phyloP scores from a whole-genome alignment of 1,139 yeast species.

The Yamadazyma mexicana region DNA sequence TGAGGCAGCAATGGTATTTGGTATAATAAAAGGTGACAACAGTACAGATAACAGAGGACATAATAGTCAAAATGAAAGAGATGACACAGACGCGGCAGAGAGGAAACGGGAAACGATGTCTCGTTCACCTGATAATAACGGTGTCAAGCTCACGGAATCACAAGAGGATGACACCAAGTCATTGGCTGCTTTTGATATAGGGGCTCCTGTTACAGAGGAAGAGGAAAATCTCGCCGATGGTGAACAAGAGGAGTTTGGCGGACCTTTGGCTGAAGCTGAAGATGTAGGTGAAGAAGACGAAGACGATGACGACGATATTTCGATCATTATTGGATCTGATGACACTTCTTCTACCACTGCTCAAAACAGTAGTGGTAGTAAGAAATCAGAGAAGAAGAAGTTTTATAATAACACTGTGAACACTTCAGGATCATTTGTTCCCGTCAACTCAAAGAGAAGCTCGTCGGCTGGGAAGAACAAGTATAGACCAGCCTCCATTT shows the following conservation, averaged over 20 bases:
- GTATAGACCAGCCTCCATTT: slow-evolving; percentile 7
- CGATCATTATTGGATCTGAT: slow-evolving; percentile 44
- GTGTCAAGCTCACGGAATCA: neutral
- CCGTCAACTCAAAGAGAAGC: slow-evolving; percentile 20
- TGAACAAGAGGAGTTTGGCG: slow-evolving; percentile 20
- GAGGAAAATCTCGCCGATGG: slow-evolving; percentile 19
- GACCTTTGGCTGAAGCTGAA: slow-evolving; percentile 26
- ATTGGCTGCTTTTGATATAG: slow-evolving; percentile 11
- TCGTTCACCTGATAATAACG: neutral
- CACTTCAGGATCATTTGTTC: slow-evolving; percentile 23
- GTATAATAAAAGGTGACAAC: slow-evolving; percentile 33
- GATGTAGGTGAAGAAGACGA: slow-evolving; percentile 32
- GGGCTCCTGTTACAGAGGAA: slow-evolving; percentile 12
- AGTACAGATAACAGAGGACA: neutral
- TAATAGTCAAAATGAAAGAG: slow-evolving; percentile 1
- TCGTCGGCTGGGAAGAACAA: slow-evolving; percentile 25
- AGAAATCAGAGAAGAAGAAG: slow-evolving; percentile 13
- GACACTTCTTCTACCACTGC: slow-evolving; percentile 30
- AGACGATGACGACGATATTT: slow-evolving; percentile 44
- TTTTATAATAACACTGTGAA: slow-evolving; percentile 17
- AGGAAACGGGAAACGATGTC: neutral
- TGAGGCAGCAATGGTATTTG: slow-evolving; percentile 50
- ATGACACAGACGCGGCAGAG: neutral
- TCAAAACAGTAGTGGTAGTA: slow-evolving; percentile 14
- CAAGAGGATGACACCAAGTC: slow-evolving; percentile 1